These are phyloP conservation scores for Oxyria digyna DNA, from an alignment of 148 eudicot genomes.

Conservation along the genomic window DNA sequence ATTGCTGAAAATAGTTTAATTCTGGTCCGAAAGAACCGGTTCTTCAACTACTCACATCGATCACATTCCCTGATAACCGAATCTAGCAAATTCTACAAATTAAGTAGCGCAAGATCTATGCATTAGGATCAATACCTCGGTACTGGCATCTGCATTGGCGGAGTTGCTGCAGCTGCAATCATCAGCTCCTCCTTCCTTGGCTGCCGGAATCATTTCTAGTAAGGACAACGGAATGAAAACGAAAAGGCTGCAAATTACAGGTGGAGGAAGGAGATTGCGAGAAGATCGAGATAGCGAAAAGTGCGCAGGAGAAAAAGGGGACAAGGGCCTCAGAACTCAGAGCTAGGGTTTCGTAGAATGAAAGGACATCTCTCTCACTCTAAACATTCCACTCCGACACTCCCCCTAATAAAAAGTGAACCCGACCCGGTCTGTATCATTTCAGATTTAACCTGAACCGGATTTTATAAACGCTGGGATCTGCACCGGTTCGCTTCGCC, in stretches of 20 bases:
- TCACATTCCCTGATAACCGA: neutral
- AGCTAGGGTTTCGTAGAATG: neutral
- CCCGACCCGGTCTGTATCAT: neutral
- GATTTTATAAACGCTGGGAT: neutral
- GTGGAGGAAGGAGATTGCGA: neutral
- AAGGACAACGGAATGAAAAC: neutral
- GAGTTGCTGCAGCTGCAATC: neutral
- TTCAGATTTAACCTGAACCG: neutral
- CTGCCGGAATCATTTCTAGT: neutral
- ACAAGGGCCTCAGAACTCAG: neutral
- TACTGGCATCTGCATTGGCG: neutral
- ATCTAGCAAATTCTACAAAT: neutral
- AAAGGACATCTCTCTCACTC: neutral
- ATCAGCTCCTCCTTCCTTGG: constrained; percentile 1
- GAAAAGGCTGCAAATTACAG: neutral
- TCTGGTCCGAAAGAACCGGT: neutral
- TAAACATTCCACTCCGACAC: neutral
- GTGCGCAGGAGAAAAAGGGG: constrained; percentile 6
- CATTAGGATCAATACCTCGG: neutral
- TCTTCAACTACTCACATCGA: neutral
- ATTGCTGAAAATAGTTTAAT: neutral
- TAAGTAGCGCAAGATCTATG: neutral
- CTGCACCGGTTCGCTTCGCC: neutral
- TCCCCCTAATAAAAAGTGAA: neutral
- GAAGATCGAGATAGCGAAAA: constrained; percentile 1